A percentile compares a stretch with the other conserved stretches of the same genome.
These are phyloP conservation scores for Aegilops sharonensis DNA, from an alignment of 176 grass and related monocot species.

Conservation along the genomic window DNA sequence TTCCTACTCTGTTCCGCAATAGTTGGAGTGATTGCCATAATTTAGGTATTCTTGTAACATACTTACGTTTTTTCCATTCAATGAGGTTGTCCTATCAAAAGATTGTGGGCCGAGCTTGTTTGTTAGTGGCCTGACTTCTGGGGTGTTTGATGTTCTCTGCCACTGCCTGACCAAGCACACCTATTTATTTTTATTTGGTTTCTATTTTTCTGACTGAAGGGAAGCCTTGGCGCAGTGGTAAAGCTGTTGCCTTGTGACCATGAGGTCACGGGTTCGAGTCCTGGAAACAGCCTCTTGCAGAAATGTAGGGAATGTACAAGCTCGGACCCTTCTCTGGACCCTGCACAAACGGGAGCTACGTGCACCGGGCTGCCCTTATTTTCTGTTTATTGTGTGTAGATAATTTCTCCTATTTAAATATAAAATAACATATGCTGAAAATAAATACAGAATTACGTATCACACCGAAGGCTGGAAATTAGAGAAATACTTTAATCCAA, in stretches of 20 bases:
- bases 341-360: too few species aligned
- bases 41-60: not conserved
- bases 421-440: not conserved
- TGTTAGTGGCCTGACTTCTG: not conserved
- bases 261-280: too few species aligned
- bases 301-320: too few species aligned
- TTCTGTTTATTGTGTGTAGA: not conserved
- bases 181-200: not conserved
- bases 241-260: too few species aligned
- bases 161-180: not conserved
- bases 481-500: not conserved
- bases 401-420: not conserved
- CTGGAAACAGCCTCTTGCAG: too few species aligned
- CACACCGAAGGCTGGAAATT: not conserved
- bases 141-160: not conserved
- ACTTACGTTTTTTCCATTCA: not conserved
- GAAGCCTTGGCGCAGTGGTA: too few species aligned
- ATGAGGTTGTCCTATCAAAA: not conserved
- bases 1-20: not conserved
- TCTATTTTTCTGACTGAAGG: not conserved
- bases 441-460: not conserved
- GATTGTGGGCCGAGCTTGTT: not conserved
- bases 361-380: too few species aligned
- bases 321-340: too few species aligned
- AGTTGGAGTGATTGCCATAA: slow-evolving; percentile 1